Conservation (phyloP, 495 filamentous ascomycete genomes). For the Tuber melanosporum region DNA sequence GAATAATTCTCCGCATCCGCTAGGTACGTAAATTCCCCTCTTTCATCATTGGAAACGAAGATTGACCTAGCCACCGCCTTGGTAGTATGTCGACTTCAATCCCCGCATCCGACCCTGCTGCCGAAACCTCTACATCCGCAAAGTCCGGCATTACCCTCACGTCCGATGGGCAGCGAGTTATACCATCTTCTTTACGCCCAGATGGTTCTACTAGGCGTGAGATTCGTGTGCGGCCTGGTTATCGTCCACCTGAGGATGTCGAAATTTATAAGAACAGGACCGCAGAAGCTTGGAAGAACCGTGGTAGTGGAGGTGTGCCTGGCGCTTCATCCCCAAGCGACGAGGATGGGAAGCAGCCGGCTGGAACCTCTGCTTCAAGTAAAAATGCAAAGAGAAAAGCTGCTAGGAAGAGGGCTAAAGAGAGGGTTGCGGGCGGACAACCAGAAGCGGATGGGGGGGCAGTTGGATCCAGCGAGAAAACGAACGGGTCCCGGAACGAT, state of each 20-base stretch:
- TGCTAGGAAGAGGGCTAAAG: constrained; percentile 78
- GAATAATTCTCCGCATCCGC: not conserved
- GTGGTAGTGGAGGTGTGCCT: constrained; percentile 69
- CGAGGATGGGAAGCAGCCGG: constrained; percentile 44
- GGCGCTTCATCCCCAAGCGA: constrained; percentile 63
- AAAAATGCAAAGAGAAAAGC: constrained; percentile 95
- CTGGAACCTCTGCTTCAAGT: constrained; percentile 48
- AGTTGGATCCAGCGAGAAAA: constrained; percentile 20
- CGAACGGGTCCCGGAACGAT: constrained; percentile 39
- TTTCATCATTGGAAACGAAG: constrained; percentile 3
- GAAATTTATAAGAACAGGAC: constrained; percentile 92
- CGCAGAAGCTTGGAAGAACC: constrained; percentile 76
- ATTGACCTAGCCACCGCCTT: constrained; percentile 1
- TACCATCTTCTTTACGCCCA: constrained; percentile 76
- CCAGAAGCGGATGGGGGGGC: constrained; percentile 37
- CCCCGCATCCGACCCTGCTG: constrained; percentile 21
- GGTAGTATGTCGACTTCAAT: constrained; percentile 17
- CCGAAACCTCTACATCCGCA: constrained; percentile 46
- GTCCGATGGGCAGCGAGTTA: constrained; percentile 71
- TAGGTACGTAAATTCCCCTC: constrained; percentile 7
- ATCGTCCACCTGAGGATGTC: constrained; percentile 90
- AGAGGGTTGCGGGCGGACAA: constrained; percentile 42
- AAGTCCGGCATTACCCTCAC: constrained; percentile 73
- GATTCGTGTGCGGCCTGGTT: constrained; percentile 87
- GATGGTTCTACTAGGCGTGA: constrained; percentile 87